A percentile compares a stretch with the other conserved stretches of the same genome.
Evolutionary conservation across 2,329 filamentous ascomycete genomes (phyloP).

Genomic region (Exophiala bonariae): DNA sequence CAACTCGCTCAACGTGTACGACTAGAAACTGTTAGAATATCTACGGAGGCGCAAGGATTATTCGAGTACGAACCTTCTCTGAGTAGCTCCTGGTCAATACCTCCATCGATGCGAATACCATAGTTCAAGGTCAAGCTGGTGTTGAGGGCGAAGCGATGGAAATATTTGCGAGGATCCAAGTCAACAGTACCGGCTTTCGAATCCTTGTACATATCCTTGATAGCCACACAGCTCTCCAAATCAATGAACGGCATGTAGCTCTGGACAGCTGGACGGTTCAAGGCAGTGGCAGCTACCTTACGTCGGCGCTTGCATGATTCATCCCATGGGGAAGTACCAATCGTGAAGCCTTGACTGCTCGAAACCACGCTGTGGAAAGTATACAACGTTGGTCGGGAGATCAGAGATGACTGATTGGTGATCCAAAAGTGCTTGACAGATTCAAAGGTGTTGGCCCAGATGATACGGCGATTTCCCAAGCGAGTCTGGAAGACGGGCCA

Average conservation of each 20-base stretch:
- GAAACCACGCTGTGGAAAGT: constrained; percentile 81
- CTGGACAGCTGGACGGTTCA: constrained; percentile 74
- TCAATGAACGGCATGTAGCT: constrained; percentile 82
- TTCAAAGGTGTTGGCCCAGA: constrained; percentile 78
- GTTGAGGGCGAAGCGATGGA: constrained; percentile 74
- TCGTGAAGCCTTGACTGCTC: constrained; percentile 74
- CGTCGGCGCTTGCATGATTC: constrained; percentile 75
- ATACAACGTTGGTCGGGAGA: constrained; percentile 75
- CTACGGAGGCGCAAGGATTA: too few species aligned
- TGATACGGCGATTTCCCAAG: constrained; percentile 55
- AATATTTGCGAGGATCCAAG: constrained; percentile 71
- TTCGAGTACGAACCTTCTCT: constrained; percentile 48
- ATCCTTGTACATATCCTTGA: constrained; percentile 70
- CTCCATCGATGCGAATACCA: constrained; percentile 71
- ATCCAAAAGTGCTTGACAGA: constrained; percentile 73
- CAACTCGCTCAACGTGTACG: constrained; percentile 70
- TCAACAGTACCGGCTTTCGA: constrained; percentile 61
- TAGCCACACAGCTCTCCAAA: constrained; percentile 69
- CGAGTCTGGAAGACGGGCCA: constrained; percentile 59
- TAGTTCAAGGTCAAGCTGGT: constrained; percentile 78
- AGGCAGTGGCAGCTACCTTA: constrained; percentile 75
- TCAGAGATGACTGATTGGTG: constrained; percentile 73
- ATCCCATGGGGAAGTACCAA: constrained; percentile 82
- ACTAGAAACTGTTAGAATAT: constrained; percentile 51
- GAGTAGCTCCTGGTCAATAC: constrained; percentile 66